A percentile compares a stretch with the other conserved stretches of the same genome.
Conservation (phyloP, 176 grass and related monocot genomes). For the Oryza officinalis region DNA sequence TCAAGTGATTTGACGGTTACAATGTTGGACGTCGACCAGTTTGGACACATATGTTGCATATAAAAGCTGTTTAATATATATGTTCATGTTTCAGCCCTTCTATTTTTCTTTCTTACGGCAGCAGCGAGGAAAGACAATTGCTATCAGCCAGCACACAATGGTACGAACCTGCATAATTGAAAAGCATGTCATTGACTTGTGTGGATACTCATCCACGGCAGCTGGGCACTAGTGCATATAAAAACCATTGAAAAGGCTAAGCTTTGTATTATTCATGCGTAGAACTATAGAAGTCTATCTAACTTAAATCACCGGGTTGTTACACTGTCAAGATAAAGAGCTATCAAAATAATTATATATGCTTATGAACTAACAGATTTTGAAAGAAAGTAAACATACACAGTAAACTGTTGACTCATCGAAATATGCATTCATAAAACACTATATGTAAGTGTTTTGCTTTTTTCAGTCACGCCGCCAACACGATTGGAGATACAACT, state of each 20-base stretch:
- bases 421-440: too few relatives aligned
- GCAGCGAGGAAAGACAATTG: background rate
- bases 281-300: background rate
- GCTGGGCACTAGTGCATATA: background rate
- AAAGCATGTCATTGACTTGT: slow-evolving; percentile 27
- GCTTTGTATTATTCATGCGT: background rate
- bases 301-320: background rate
- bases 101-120: background rate
- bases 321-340: background rate
- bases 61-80: background rate
- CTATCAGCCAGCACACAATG: background rate
- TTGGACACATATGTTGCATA: background rate
- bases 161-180: slow-evolving; percentile 7
- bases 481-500: too few relatives aligned
- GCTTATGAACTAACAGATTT: too few relatives aligned
- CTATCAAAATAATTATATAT: too few relatives aligned
- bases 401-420: too few relatives aligned
- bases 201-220: slow-evolving; percentile 12
- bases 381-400: too few relatives aligned
- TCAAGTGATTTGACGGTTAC: too few relatives aligned
- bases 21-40: too few relatives aligned
- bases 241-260: background rate
- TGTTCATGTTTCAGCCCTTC: background rate
- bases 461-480: too few relatives aligned
- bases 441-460: too few relatives aligned